These are phyloP conservation scores for Senna tora DNA, from an alignment of 306 rosid species.

Conservation along the genomic window DNA sequence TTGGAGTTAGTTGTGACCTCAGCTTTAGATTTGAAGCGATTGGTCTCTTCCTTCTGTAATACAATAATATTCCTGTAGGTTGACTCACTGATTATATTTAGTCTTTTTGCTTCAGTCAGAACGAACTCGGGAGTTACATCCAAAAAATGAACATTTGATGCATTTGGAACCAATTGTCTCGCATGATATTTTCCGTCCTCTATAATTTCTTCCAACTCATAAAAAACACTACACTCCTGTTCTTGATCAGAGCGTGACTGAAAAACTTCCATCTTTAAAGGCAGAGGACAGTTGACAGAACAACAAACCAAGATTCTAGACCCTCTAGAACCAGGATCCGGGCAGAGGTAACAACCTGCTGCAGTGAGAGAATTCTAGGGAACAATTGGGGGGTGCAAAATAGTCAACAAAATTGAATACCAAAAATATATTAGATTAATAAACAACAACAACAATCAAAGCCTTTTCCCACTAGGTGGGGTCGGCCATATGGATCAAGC, in stretches of 20 bases:
- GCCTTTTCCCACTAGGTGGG: no score
- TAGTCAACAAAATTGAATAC: slow-evolving; percentile 14
- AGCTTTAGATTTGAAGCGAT: slow-evolving; percentile 61
- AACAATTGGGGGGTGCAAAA: slow-evolving; percentile 20
- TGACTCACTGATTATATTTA: slow-evolving; percentile 66
- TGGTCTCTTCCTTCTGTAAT: slow-evolving; percentile 70
- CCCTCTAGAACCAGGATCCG: slow-evolving; percentile 87
- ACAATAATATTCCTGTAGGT: slow-evolving; percentile 52
- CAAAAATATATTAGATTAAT: neutral
- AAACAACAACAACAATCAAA: no score
- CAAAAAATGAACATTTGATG: slow-evolving; percentile 74
- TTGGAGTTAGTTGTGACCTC: slow-evolving; percentile 42
- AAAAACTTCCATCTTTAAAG: slow-evolving; percentile 54
- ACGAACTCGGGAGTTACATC: slow-evolving; percentile 55
- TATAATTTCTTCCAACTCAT: slow-evolving; percentile 56
- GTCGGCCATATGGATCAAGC: no score
- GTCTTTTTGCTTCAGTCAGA: slow-evolving; percentile 69
- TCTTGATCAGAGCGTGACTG: slow-evolving; percentile 35
- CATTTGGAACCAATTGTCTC: slow-evolving; percentile 49
- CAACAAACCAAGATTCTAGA: slow-evolving; percentile 70
- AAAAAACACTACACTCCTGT: slow-evolving; percentile 34
- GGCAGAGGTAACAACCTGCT: slow-evolving; percentile 95
- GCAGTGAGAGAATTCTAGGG: slow-evolving; percentile 81
- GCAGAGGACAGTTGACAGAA: slow-evolving; percentile 68
- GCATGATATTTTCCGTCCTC: slow-evolving; percentile 56